Evolutionary conservation across 805 yeast genomes (phyloP).

Genomic region (Wickerhamomyces bovis): DNA sequence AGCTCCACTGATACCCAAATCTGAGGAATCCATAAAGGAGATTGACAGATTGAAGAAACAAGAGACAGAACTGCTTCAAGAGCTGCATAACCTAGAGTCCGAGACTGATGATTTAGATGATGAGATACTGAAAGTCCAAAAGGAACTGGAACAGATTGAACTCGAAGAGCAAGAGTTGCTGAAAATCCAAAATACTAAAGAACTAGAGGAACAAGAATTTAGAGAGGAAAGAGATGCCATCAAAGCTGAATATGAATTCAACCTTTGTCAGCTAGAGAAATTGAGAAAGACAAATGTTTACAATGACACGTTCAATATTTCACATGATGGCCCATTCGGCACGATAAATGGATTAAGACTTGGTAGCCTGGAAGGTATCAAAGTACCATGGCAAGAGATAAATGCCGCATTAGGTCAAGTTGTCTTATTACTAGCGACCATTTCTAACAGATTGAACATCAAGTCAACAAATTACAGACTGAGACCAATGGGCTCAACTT

Average conservation of each 20-base stretch:
- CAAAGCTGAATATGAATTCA: conserved; percentile 54
- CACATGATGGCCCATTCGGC: conserved; percentile 79
- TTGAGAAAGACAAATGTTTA: conserved; percentile 76
- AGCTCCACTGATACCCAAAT: conserved; percentile 29
- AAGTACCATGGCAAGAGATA: conserved; percentile 84
- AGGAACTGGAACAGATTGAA: conserved; percentile 41
- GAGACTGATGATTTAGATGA: conserved; percentile 27
- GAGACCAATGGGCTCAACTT: conserved; percentile 79
- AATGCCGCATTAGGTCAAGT: conserved; percentile 90
- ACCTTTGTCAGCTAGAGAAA: conserved; percentile 60
- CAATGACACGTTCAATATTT: conserved; percentile 75
- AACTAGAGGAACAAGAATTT: conserved; percentile 45
- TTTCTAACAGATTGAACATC: conserved; percentile 50
- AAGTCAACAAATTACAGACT: conserved; percentile 54
- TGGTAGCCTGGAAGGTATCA: conserved; percentile 56
- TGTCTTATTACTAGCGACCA: conserved; percentile 59
- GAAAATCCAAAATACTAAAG: conserved; percentile 47
- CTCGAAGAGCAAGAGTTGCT: conserved; percentile 42
- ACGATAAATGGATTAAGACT: conserved; percentile 80
- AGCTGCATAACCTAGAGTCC: conserved; percentile 38
- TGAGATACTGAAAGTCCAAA: conserved; percentile 33
- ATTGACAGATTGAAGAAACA: conserved; percentile 28
- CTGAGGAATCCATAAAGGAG: conserved; percentile 21
- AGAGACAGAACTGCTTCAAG: conserved; percentile 39
- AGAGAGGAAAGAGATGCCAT: conserved; percentile 55